These are phyloP conservation scores for Cladosporium oxysporum DNA, from an alignment of 2,329 filamentous ascomycete species.

Conservation along the genomic window DNA sequence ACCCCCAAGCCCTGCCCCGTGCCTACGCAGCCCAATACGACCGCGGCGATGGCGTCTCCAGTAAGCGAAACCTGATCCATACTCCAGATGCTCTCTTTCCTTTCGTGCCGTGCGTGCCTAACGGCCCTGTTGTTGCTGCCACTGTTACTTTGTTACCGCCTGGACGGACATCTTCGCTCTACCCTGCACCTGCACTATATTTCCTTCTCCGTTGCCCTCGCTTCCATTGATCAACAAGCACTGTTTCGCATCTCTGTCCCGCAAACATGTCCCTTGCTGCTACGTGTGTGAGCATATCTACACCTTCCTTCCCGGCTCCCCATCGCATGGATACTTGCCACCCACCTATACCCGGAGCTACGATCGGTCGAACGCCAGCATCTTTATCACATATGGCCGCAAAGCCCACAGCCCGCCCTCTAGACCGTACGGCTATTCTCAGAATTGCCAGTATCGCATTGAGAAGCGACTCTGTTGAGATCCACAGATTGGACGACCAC, in stretches of 20 bases:
- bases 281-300: conserved; percentile 16
- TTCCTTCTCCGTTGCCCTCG: neutral
- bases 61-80: conserved; percentile 20
- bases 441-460: conserved; percentile 30
- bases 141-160: conserved; percentile 1
- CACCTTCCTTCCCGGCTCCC: conserved; percentile 1
- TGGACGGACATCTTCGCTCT: neutral
- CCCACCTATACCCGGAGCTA: neutral
- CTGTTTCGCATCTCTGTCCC: neutral
- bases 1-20: conserved; percentile 12
- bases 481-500: conserved; percentile 31
- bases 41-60: conserved; percentile 16
- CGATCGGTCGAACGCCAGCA: neutral
- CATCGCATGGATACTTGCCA: conserved; percentile 21
- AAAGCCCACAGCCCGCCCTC: conserved; percentile 21
- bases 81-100: neutral
- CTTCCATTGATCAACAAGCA: neutral
- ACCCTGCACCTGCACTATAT: conserved; percentile 2
- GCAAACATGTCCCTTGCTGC: conserved; percentile 16
- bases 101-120: neutral
- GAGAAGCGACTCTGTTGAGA: conserved; percentile 30
- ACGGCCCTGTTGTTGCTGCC: neutral
- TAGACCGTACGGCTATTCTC: conserved; percentile 30
- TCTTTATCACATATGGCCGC: conserved; percentile 15
- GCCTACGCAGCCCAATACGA: conserved; percentile 11